Evolutionary conservation across 116 monocot species (phyloP), one percentile per base, ranked within the genome.

Genomic region (Cymodocea nodosa): DNA sequence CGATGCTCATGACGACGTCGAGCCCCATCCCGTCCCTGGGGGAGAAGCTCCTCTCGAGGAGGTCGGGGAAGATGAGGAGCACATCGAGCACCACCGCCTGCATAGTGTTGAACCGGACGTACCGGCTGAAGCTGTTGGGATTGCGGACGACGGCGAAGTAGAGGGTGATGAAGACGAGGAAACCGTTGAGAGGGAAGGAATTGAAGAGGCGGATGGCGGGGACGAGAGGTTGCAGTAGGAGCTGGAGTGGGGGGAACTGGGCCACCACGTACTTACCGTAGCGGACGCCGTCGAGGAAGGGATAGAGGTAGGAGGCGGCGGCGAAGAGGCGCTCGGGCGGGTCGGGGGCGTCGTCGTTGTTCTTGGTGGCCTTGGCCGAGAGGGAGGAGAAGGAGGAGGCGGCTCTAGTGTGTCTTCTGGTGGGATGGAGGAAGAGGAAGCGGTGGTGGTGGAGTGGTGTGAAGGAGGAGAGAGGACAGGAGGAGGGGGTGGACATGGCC

Each of bases 21-120:
- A 87, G 68, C 15, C 82, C 87, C 61, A 82, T 6, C 51, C 79
- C 88, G 4, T 58, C 71, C 4, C 30, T 60, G n/a, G 82, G 82
- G 36, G 19, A 18, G 72, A 87, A 81, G 60, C 61, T 69, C 59
- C 88, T 67, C 82, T 85, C 97, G 50, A 97, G 44, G 22, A 97
- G 70, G 40, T 97, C 97, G 23, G 97, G 97, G 69, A 97, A 91
- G 60, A 97, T 88, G 70, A 97, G 87, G 56, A 97, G 84, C 15
- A 97, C 82, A 62, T 97, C 97, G 30, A 97, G 81, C 9, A 69
- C 91, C 62, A 97, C 80, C 70, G 88, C 97, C 81, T 97, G 97
- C 97, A 97, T 97, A 11, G 97, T 84, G 77, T 97, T 97, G 87
- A 91, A 97, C 4, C 97, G 74, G 65, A 97, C 97, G 68, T 78